Base-by-base conservation (phyloP, 2,329 filamentous ascomycete species). In the Penicillium sp. region DNA sequence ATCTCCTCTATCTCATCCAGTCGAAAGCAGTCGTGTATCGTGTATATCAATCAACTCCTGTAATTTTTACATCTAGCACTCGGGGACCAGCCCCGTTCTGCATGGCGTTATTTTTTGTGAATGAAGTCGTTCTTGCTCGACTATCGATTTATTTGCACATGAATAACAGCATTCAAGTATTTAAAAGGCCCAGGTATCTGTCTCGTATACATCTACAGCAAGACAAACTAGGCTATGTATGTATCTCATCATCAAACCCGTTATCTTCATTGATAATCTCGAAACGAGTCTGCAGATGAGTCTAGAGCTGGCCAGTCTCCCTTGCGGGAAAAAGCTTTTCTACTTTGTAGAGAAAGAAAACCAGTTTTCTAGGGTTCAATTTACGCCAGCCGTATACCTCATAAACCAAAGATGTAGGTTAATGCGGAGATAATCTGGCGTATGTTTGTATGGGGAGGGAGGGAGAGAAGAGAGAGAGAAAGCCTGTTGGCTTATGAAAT, bases 351-450 rank as follows among this genome's bases (percentile, higher is more conserved):
- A 43, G 16, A 26, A 50, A 47, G 20, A 18, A 47, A 57, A 46
- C 38, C 33, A 45, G 42, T 30, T 43, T 52, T 47, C 50, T 30
- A 45, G 49, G 71, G 68, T 76, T 94, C 81, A 67, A 75, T 96
- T 81, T 96, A 81, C 89, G 91, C 91, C 84, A 92, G 83, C 85
- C 85, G 89, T 96, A 86, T 96, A 96, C 87, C 91, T 90, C 85
- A 84, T 85, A 87, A 89, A 90, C 87, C 69, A 67, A 76, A 65
- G 33, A 45, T 40, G 68, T 77, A 81, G 88, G 84, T 86, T 83
- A 81, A 87, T 84, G 86, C 86, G 90, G 89, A 88, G 90, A 96
- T 96, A 78, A 91, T 78, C 82, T 88, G 86, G 90, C 90, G 89
- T 60, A 30, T 51, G 18, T 59, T 42, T 50, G 28, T 46, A 24